Evolutionary conservation across 1,284 basidiomycete species (phyloP).

Genomic region (Leccinum subspadiceum): DNA sequence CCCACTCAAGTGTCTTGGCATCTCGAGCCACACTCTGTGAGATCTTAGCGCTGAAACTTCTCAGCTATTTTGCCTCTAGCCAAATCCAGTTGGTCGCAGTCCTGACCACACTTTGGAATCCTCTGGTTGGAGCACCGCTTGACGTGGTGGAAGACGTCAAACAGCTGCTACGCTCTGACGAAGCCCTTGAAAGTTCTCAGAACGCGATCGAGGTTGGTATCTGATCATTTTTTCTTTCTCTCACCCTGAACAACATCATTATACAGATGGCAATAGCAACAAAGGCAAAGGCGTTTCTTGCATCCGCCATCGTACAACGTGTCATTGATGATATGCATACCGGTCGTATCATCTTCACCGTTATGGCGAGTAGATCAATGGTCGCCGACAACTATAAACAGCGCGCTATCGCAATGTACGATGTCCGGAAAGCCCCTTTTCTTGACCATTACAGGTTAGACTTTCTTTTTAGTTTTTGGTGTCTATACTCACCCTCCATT

Average conservation of each 20-base stretch:
- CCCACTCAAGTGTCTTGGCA: slow-evolving; percentile 68
- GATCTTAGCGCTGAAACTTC: slow-evolving; percentile 82
- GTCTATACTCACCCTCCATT: slow-evolving; percentile 6
- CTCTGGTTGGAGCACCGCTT: slow-evolving; percentile 73
- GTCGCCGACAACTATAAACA: slow-evolving; percentile 86
- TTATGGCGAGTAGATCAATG: slow-evolving; percentile 66
- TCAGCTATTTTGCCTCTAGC: slow-evolving; percentile 69
- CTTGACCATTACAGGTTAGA: slow-evolving; percentile 76
- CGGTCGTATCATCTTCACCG: slow-evolving; percentile 67
- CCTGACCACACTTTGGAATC: slow-evolving; percentile 77
- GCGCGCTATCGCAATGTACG: slow-evolving; percentile 71
- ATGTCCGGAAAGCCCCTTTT: slow-evolving; percentile 71
- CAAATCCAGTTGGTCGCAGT: slow-evolving; percentile 72
- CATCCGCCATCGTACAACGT: slow-evolving; percentile 77
- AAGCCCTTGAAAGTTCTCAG: slow-evolving; percentile 55
- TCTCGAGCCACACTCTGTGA: slow-evolving; percentile 80
- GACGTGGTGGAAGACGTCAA: slow-evolving; percentile 66
- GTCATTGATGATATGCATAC: slow-evolving; percentile 82
- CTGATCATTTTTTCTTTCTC: background rate
- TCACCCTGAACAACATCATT: background rate
- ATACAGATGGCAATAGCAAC: slow-evolving; percentile 82
- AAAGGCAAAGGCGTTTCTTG: slow-evolving; percentile 73
- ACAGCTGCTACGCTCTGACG: slow-evolving; percentile 50
- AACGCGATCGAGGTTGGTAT: slow-evolving; percentile 75
- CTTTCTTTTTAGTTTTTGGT: background rate